Evolutionary conservation across 805 yeast genomes (phyloP), one percentile per base, ranked within the genome.

Genomic region (Cyberlindnera mississippiensis): DNA sequence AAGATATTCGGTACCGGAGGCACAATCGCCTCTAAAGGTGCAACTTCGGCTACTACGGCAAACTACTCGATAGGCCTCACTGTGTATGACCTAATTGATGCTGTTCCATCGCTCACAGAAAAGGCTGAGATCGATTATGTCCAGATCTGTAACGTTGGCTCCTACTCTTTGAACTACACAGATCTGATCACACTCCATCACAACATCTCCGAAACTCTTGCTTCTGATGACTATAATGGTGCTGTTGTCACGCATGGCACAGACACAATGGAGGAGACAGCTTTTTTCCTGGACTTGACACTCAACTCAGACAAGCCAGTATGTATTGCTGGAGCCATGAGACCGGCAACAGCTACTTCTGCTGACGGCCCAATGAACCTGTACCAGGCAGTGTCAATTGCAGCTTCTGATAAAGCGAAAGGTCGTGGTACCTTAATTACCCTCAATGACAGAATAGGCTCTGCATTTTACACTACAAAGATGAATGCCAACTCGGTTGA

Each of bases 331-430:
- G 87, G 87, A 4, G 76, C 83, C 4, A 81, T 81, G 87, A 69
- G 86, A 58, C 87, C 87, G 1, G 73, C 82, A 6, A 78, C 84
- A 7, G 79, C 83, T 24, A 71, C 79, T n/a, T 75, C 82, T 4
- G 80, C 84, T 3, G 87, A 81, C 59, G 86, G 86, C 1, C 82
- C 84, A n/a, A 79, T 80, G 81, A 81, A 81, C 56, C 63, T 81
- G 43, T 80, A 78, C 55, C 85, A 80, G 51, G 83, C 85, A 1
- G 78, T 79, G 33, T 72, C 74, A 14, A 74, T 80, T 35, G 85
- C 86, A 1, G 62, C 80, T 1, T 63, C 68, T 48, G 57, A 59
- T 18, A 64, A 68, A 37, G 67, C 80, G 13, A 54, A 67, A 36
- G 73, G 75, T 15, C 64, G 87, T 46, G 82, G 85, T n/a, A 72